Evolutionary conservation across 164 flowering plant species (phyloP), one percentile per base, ranked within the genome.

Genomic region (Amborella trichopoda): DNA sequence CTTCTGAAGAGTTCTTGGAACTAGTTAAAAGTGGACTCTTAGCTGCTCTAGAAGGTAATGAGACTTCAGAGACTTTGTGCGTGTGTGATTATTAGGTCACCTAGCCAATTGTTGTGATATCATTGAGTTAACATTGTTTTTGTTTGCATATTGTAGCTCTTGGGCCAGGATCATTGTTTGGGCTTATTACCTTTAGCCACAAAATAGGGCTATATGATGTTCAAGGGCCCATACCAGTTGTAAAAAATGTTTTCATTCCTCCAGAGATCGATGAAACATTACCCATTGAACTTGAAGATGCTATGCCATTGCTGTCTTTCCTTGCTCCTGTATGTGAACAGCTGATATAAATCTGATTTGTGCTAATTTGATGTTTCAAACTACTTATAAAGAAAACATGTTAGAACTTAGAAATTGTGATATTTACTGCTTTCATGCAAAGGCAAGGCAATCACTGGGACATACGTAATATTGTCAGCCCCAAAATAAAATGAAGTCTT

Each of bases 1-100:
- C 96, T 43, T 93, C 96, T 11, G 99, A 93, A 65, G 99, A 93
- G 53, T 93, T 88, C 73, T 44, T 93, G 80, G 99, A 93, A 64
- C 95, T 88, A 17, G 76, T 79, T 1, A 93, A 88, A 66, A 93
- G 96, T 73, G 90, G 95, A 23, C 65, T 93, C 22, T 68, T 81
- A 64, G 96, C 99, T 5, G 95, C 96, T 53, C 64, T 93, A 54
- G 96, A 93, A 81, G 99, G 96, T 91, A 51, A 34, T 44, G 48
- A 17, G n/a, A 5, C 1, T 37, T 37, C 6, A 6, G n/a, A 37
- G 4, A 10, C 3, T n/a, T 14, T 8, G 40, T 6, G n/a, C n/a
- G n/a, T n/a, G n/a, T n/a, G n/a, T n/a, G n/a, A n/a, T n/a, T n/a
- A n/a, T n/a, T n/a, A n/a, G n/a, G n/a, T n/a, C n/a, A n/a, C n/a